Evolutionary conservation across 257 asterid species (phyloP), one percentile per base, ranked within the genome.

Genomic region (Nicotiana benthamiana): DNA sequence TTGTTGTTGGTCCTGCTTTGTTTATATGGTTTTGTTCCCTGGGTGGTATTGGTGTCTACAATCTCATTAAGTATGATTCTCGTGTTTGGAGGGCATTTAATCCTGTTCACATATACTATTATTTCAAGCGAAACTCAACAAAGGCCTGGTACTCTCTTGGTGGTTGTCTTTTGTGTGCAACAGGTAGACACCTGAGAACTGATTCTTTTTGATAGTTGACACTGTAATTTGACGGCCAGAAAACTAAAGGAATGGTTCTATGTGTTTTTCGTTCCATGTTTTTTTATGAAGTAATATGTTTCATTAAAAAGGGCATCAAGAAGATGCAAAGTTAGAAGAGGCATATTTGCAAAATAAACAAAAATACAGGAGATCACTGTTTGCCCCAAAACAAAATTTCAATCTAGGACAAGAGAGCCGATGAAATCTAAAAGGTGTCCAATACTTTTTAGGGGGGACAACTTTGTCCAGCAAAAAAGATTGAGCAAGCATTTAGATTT

Each of bases 121-220:
- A 81, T 90, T 96, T 96, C 95, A 86, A 86, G 75, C 93, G 91
- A 75, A 90, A 92, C 85, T 87, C 97, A 80, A 85, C 89, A 70
- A 94, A 92, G 87, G 99, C 97, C 74, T 96, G 99, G 99, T 90
- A 88, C 77, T 88, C 99, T 84, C 92, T 96, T 20, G 99, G 99
- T 81, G 99, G 99, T 72, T 92, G 98, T 86, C 88, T 96, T 85
- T 93, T 96, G 67, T 92, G 99, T 82, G 95, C 91, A 65, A 96
- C 99, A 90, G 99, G 99, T 96, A 91, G 60, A 60, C 75, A 75
- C 66, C 84, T 81, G 85, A 51, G 80, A 46, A 46, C 59, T 70
- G 59, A 43, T 43, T 70, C 30, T 20, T 70, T 20, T 22, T 70
- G 20, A 70, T 70, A 20, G 57, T 52, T 40, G 59, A 20, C 56